Evolutionary conservation across 208 protist species (phyloP), one percentile per base, ranked within the genome.

Genomic region (Leishmania tarentolae): DNA sequence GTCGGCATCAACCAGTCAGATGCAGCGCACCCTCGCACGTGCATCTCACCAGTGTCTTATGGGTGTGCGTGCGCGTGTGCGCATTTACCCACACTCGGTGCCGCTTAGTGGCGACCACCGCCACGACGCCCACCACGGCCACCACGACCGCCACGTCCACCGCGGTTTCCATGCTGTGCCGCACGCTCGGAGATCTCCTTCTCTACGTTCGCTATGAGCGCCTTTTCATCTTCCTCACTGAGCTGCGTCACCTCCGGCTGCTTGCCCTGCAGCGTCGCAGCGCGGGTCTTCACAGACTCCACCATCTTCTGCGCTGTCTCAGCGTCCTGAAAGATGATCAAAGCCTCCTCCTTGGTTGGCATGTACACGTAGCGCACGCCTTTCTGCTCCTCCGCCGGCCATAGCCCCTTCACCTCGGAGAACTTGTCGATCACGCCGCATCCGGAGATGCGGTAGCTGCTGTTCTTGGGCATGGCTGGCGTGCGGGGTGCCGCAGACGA

Each of bases 361-460:
- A 89, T 92, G 84, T 92, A 96, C 53, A 97, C 92, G 85, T 97
- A 97, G 63, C 94, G 94, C 63, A 97, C 86, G 17, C 94, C 94
- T 53, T 83, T 86, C 86, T 95, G 94, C 86, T 96, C 92, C 87
- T 95, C 94, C 70, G 85, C 86, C 52, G 94, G 92, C 94, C 94
- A 97, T 71, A 97, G 77, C 6, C 86, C 88, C 87, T 97, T 97
- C 35, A 97, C 89, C 21, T 88, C 88, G 24, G 88, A 88, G 79
- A 93, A 97, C 50, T 83, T 90, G 79, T 88, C 92, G 61, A 96
- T 90, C 40, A 78, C 84, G 44, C 92, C 94, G 74, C 87, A 91
- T 53, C 90, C 92, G 50, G 86, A 88, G 35, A 97, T 85, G 78
- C 89, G 87, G 87, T 93, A 96, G 84, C 89, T 95, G 84, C 90